Percentiles rank a stretch among this genome's conserved stretches.
These are phyloP conservation scores for Cutaneotrichosporon dermatis DNA, from an alignment of 1,284 basidiomycete species.

Conservation along the genomic window DNA sequence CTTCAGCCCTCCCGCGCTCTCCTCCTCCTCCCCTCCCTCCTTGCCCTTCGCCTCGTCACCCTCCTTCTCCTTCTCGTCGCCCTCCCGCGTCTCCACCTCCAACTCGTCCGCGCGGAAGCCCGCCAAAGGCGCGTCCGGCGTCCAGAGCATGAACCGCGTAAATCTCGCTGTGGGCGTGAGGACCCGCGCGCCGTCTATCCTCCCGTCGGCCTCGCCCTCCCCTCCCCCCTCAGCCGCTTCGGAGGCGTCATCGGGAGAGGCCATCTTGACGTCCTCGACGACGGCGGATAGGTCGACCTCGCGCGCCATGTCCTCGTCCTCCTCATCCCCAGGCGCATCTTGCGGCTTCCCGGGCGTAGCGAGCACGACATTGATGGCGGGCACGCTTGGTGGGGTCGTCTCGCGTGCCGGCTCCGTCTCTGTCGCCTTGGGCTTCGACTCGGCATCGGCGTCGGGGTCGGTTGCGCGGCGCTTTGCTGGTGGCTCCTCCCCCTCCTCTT, in stretches of 20 bases:
- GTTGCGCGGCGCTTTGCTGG: too few relatives aligned
- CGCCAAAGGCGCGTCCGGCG: conserved; percentile 36
- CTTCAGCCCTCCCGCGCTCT: background rate
- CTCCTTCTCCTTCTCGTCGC: background rate
- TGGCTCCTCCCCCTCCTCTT: background rate
- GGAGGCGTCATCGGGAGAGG: background rate
- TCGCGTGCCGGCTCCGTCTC: background rate
- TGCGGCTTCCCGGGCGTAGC: background rate
- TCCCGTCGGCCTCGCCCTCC: background rate
- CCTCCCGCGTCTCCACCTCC: background rate
- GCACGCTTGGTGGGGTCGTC: background rate
- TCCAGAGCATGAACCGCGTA: conserved; percentile 36
- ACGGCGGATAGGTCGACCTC: background rate
- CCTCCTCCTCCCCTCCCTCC: background rate
- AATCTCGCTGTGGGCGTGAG: conserved; percentile 32
- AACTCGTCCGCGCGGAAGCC: conserved; percentile 29
- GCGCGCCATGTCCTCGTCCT: conserved; percentile 5
- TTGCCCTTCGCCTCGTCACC: background rate
- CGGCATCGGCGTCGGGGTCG: too few relatives aligned
- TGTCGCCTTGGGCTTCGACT: too few relatives aligned
- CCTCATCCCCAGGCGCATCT: background rate
- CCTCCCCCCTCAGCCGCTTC: background rate
- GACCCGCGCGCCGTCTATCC: conserved; percentile 11
- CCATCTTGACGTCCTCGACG: too few relatives aligned
- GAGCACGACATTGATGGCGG: background rate